Evolutionary conservation across 345 rosid genomes (phyloP), one percentile per base, ranked within the genome.

Genomic region (Eutrema japonicum): DNA sequence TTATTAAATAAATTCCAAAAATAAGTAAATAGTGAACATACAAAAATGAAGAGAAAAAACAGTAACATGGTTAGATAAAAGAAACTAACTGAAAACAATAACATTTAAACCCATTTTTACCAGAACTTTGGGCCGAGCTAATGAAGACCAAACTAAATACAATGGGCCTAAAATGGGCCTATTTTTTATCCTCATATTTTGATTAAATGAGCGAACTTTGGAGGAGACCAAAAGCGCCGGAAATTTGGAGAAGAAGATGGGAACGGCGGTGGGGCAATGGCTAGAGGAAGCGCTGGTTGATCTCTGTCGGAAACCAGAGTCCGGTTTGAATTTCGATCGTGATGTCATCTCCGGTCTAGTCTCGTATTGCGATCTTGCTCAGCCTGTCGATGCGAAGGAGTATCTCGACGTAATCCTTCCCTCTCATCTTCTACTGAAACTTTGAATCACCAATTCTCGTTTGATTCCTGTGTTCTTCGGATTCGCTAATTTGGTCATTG

Each of bases 311-410:
- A 79, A 79, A 75, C 65, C 72, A 4, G 85, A 87, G 12, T 74
- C 89, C 67, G 94, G 90, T 78, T 85, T 89, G 81, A 86, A 85
- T 77, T 87, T 89, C 82, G 93, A 85, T 83, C 85, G 83, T 67
- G 97, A 91, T 68, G 74, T 91, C 0, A 87, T 91, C 71, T 89
- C 98, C 48, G 97, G 96, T 40, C 73, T 91, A 13, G 97, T 91
- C 76, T 91, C 97, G 27, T 91, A 94, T 49, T 94, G 98, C 79
- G 95, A 91, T 38, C 79, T 91, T 32, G 97, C 97, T 83, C 89
- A 85, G 49, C 97, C 97, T 32, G 83, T 86, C 42, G 98, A 94
- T 66, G 97, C 98, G 71, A 89, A 91, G 75, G 98, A 91, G 70
- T 94, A 94, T 73, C 96, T 94, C 70, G 95, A 91, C 66, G 97